Conservation (phyloP, 1,139 yeast genomes). For the Taphrina deformans region DNA sequence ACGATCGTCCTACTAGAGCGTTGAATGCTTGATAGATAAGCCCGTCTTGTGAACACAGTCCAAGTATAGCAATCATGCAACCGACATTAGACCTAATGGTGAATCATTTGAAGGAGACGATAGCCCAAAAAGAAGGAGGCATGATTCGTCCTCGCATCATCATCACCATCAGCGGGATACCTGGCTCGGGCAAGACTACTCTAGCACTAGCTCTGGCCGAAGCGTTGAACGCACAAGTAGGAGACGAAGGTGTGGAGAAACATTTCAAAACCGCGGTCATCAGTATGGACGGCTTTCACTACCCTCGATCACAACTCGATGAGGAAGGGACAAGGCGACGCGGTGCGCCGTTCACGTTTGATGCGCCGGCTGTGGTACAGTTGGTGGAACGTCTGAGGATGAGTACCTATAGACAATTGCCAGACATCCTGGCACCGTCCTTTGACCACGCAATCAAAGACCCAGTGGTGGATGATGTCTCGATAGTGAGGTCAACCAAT, state of each 20-base stretch:
- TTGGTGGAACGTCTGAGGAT: slow-evolving; percentile 43
- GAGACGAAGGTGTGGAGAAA: neutral
- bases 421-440: slow-evolving; percentile 58
- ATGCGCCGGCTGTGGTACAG: slow-evolving; percentile 54
- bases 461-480: slow-evolving; percentile 58
- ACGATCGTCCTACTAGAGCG: neutral
- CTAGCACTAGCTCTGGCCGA: slow-evolving; percentile 15
- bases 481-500: slow-evolving; percentile 49
- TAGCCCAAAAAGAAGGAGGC: slow-evolving; percentile 9
- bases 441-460: slow-evolving; percentile 69
- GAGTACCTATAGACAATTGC: slow-evolving; percentile 23
- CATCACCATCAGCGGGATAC: slow-evolving; percentile 34
- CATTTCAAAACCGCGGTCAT: slow-evolving; percentile 24
- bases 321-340: slow-evolving; percentile 61
- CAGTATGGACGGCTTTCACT: slow-evolving; percentile 66
- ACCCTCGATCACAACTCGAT: slow-evolving; percentile 58
- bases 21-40: neutral
- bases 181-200: slow-evolving; percentile 37
- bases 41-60: no score
- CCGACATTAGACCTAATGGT: slow-evolving; percentile 1
- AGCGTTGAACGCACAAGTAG: slow-evolving; percentile 8
- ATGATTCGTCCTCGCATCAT: slow-evolving; percentile 28
- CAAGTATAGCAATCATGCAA: neutral
- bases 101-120: neutral
- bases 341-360: slow-evolving; percentile 86